These are phyloP conservation scores for Agrocybe chaxingu DNA, from an alignment of 768 basidiomycete genomes.

Conservation along the genomic window DNA sequence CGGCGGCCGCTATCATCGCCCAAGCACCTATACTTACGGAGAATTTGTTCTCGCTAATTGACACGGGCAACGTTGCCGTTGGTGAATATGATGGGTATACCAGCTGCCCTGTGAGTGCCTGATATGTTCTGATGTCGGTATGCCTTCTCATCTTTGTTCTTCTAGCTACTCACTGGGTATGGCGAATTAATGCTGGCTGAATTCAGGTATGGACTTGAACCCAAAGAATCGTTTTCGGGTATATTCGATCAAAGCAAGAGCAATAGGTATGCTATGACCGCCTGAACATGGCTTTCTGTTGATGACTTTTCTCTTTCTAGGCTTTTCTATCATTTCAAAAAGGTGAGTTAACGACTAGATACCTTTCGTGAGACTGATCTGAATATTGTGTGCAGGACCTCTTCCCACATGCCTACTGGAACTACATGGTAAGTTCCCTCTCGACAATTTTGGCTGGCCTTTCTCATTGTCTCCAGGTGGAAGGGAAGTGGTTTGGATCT, in stretches of 20 bases:
- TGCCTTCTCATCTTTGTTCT: conserved; percentile 6
- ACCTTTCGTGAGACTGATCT: background rate
- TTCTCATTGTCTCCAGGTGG: conserved; percentile 34
- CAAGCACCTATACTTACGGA: conserved; percentile 90
- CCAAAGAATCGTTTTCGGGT: conserved; percentile 79
- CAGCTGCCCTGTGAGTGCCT: conserved; percentile 70
- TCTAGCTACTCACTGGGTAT: conserved; percentile 75
- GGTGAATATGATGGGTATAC: conserved; percentile 89
- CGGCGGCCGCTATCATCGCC: conserved; percentile 88
- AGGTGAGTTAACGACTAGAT: conserved; percentile 33
- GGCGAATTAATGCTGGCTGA: conserved; percentile 85
- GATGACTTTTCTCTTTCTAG: conserved; percentile 28
- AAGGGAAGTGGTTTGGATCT: conserved; percentile 44
- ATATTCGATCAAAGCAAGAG: conserved; percentile 75
- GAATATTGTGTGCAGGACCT: conserved; percentile 38
- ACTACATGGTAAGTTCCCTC: conserved; percentile 53
- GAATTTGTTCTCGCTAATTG: conserved; percentile 76
- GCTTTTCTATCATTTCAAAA: conserved; percentile 86
- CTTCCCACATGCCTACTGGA: conserved; percentile 80
- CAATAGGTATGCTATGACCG: conserved; percentile 50
- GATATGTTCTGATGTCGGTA: conserved; percentile 1
- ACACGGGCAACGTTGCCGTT: conserved; percentile 63
- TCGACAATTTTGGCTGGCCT: background rate
- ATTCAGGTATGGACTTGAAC: conserved; percentile 89
- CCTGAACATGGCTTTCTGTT: conserved; percentile 3